Evolutionary conservation across 352 stramenopile genomes (phyloP).

Genomic region (Pythium volutum): DNA sequence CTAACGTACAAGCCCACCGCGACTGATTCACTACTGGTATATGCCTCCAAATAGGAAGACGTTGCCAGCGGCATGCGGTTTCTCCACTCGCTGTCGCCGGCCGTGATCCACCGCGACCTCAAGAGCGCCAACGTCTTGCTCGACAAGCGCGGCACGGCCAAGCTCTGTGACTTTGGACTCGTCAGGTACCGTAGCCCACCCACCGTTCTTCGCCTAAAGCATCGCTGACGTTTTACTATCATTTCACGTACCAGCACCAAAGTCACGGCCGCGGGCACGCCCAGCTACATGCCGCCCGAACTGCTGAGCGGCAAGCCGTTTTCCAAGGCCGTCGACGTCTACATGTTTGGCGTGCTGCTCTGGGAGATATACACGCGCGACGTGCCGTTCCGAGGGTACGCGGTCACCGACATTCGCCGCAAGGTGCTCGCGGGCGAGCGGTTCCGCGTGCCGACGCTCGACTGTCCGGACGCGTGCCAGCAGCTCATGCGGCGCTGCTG

Average conservation of each 20-base stretch:
- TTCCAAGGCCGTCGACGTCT: slow-evolving; percentile 90
- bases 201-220: no score
- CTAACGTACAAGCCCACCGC: no score
- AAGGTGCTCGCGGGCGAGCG: slow-evolving; percentile 71
- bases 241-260: slow-evolving; percentile 54
- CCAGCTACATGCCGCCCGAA: slow-evolving; percentile 88
- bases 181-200: no score
- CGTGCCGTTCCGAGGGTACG: slow-evolving; percentile 72
- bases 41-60: slow-evolving; percentile 38
- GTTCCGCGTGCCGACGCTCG: slow-evolving; percentile 69
- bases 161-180: slow-evolving; percentile 93
- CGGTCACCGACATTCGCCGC: slow-evolving; percentile 64
- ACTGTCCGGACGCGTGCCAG: slow-evolving; percentile 60
- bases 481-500: slow-evolving; percentile 69
- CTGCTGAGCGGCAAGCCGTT: slow-evolving; percentile 80
- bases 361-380: slow-evolving; percentile 88
- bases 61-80: slow-evolving; percentile 86
- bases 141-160: slow-evolving; percentile 60
- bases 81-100: slow-evolving; percentile 72
- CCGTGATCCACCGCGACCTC: slow-evolving; percentile 90
- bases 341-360: slow-evolving; percentile 91
- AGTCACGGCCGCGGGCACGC: slow-evolving; percentile 81
- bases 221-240: no score
- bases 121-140: slow-evolving; percentile 90
- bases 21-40: not conserved